Percentiles rank a stretch among this genome's conserved stretches.
Conservation (phyloP, 2,329 filamentous ascomycete species). For the Ceratocystis cubensis region DNA sequence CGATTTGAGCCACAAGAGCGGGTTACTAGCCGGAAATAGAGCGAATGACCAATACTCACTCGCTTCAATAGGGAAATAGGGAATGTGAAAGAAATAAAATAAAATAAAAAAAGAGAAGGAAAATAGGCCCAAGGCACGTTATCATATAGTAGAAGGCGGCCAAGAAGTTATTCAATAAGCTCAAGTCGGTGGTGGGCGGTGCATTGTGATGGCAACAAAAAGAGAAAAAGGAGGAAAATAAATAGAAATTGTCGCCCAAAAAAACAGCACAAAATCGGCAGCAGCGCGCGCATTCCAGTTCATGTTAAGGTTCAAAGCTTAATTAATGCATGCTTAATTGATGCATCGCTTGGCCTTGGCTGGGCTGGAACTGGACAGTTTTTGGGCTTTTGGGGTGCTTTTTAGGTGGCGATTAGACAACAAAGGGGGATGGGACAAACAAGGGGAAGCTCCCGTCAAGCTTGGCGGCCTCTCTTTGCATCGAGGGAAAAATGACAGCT, state of each 20-base stretch:
- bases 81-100: neutral
- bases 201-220: neutral
- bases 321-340: constrained; percentile 12
- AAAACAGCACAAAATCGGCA: neutral
- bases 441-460: no score
- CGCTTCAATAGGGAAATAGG: neutral
- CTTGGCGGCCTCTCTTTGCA: neutral
- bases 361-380: neutral
- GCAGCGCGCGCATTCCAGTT: neutral
- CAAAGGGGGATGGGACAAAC: neutral
- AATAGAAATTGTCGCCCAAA: neutral
- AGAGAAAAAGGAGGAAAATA: neutral
- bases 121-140: neutral
- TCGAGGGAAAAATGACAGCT: neutral
- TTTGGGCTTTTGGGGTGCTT: no score
- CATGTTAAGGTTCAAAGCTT: neutral
- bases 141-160: neutral
- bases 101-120: neutral
- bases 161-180: neutral
- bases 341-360: constrained; percentile 1
- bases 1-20: neutral
- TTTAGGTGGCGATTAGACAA: neutral
- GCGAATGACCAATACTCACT: neutral
- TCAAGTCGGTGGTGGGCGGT: neutral
- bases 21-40: neutral